These are phyloP conservation scores for Mercurialis annua DNA, from an alignment of 345 rosid genomes.

Conservation along the genomic window DNA sequence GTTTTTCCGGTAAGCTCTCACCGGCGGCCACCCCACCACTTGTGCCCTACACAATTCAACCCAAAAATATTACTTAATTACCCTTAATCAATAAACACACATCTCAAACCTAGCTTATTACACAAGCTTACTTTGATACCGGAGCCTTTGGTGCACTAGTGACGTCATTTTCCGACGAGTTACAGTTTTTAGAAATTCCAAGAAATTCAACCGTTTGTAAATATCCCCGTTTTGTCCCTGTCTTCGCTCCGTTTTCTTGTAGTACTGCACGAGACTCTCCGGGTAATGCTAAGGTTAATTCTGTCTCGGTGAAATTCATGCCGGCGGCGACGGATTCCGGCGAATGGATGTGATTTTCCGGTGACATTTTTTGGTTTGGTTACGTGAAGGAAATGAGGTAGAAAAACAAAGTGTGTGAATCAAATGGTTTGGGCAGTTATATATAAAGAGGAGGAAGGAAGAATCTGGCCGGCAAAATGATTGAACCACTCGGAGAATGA, in stretches of 20 bases:
- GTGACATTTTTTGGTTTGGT: neutral
- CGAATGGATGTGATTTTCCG: neutral
- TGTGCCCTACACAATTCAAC: conserved; percentile 29
- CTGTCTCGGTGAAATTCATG: conserved; percentile 48
- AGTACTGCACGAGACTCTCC: conserved; percentile 29
- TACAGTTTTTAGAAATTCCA: conserved; percentile 7
- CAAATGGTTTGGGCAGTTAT: neutral
- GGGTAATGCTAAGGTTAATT: conserved; percentile 57
- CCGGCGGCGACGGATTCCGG: conserved; percentile 10
- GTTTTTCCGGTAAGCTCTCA: conserved; percentile 33
- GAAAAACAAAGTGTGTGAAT: neutral
- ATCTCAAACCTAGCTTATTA: neutral
- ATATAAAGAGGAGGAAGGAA: neutral
- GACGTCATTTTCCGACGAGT: conserved; percentile 8
- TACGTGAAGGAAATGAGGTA: neutral
- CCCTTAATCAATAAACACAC: neutral
- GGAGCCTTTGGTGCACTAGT: conserved; percentile 29
- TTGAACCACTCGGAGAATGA: conserved; percentile 20
- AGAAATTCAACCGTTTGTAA: conserved; percentile 41
- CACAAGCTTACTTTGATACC: conserved; percentile 32
- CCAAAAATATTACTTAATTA: conserved; percentile 3
- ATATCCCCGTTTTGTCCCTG: conserved; percentile 47
- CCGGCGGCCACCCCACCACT: conserved; percentile 86
- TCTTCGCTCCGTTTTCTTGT: conserved; percentile 23
- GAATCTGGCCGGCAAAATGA: conserved; percentile 18